Base-by-base conservation (phyloP, 2,329 filamentous ascomycete species). In the Fusarium sp. region DNA sequence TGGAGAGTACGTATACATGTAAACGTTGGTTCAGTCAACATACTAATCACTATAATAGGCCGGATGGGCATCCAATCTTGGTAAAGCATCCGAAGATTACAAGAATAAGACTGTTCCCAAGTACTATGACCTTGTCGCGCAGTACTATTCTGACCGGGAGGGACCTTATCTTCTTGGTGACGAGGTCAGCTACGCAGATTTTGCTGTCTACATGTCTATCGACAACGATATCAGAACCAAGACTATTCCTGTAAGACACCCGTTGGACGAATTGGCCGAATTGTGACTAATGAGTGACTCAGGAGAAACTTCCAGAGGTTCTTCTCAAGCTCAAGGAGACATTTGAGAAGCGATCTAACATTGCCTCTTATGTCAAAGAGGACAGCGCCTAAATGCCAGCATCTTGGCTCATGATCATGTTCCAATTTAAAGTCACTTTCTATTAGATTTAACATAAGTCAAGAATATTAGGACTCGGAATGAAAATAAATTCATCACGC, bases 141-240 rank as follows among this genome's bases (percentile, higher is more conserved):
- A 59, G 20, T 67, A 67, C 19, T 67, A 67, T n/a, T 47, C 63
- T 24, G 64, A 67, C 14, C 51, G 48, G 4, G 30, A 67, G 14
- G 64, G 64, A 0, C 64, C 64, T 15, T 67, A 67, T 6, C 64
- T 67, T 7, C 44, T 67, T 0, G 63, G 64, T 1, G 14, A 67
- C 3, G 40, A 67, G 45, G 32, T 67, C 14, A 67, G 47, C 8
- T 67, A 67, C 19, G 9, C 49, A 6, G 64, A 67, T 34, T 67
- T 67, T 44, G 64, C 64, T 0, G 32, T 67, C 12, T 67, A 67
- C 4, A 60, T 67, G 30, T 67, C 63, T 4, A 38, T 67, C 2
- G 64, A 67, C 5, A 67, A 67, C 5, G 63, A 67, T 6, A 48
- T 23, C 4, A 43, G 64, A 23, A 67, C 54, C 8, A 67, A 67